Evolutionary conservation across 305 asterid species (phyloP).

Genomic region (Fraxinus albicans): DNA sequence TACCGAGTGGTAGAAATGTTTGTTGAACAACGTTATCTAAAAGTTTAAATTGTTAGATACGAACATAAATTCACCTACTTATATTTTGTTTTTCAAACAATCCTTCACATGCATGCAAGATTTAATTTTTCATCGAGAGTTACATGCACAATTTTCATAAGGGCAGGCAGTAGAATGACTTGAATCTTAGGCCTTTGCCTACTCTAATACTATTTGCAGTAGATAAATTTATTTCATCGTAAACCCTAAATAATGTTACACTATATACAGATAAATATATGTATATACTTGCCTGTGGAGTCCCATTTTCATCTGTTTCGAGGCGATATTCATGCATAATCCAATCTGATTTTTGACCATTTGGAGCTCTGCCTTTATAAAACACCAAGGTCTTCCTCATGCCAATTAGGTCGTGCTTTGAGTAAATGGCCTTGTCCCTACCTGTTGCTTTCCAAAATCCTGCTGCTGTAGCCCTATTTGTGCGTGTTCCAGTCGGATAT

Average conservation of each 20-base stretch:
- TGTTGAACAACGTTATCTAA: too few species aligned
- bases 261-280: neutral
- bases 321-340: conserved; percentile 87
- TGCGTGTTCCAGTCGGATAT: conserved; percentile 80
- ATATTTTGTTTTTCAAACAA: neutral
- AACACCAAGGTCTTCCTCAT: conserved; percentile 82
- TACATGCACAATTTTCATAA: neutral
- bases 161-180: neutral
- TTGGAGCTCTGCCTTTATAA: conserved; percentile 80
- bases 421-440: conserved; percentile 72
- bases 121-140: neutral
- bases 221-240: neutral
- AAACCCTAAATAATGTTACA: neutral
- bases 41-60: too few species aligned
- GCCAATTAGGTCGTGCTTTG: conserved; percentile 64
- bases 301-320: conserved; percentile 64
- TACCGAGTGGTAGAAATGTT: too few species aligned
- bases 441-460: conserved; percentile 94
- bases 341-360: conserved; percentile 85
- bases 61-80: neutral
- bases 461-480: conserved; percentile 74
- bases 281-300: conserved; percentile 58
- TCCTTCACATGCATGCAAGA: neutral
- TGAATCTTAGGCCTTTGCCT: neutral
- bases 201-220: neutral